Evolutionary conservation across 208 protist species (phyloP).

Genomic region (Trichomonas vaginalis): DNA sequence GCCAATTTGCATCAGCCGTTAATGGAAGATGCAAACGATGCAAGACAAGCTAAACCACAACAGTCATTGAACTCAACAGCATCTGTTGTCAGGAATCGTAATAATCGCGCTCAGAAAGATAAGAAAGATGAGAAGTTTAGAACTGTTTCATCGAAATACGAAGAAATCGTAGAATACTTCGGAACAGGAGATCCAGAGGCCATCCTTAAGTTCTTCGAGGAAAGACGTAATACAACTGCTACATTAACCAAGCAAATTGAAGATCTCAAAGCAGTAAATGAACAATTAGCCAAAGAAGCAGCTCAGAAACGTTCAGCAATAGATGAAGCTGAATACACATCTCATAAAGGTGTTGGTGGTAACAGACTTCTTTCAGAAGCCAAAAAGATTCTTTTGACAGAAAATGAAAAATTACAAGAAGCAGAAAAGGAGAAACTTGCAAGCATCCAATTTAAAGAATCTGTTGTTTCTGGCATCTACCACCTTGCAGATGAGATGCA

Average conservation of each 20-base stretch:
- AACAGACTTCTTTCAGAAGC: neutral
- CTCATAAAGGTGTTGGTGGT: neutral
- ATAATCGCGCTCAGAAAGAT: neutral
- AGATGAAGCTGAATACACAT: neutral
- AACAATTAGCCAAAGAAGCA: neutral
- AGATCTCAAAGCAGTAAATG: neutral
- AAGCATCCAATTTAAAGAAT: neutral
- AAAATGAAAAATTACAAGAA: neutral
- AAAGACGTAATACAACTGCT: neutral
- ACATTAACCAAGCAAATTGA: neutral
- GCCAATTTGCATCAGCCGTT: neutral
- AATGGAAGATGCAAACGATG: neutral
- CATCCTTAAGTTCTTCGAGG: neutral
- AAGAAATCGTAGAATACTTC: neutral
- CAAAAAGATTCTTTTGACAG: neutral
- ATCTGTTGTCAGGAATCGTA: neutral
- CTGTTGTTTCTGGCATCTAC: neutral
- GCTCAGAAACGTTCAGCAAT: neutral
- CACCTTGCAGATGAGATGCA: neutral
- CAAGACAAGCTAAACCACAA: neutral
- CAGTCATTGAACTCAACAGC: neutral
- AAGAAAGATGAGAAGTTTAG: neutral
- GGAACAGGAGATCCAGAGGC: neutral
- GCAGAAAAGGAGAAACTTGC: neutral
- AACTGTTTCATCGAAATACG: neutral